Evolutionary conservation across 2,329 filamentous ascomycete genomes (phyloP).

Genomic region (Nothophaeocryptopus gaeumannii): DNA sequence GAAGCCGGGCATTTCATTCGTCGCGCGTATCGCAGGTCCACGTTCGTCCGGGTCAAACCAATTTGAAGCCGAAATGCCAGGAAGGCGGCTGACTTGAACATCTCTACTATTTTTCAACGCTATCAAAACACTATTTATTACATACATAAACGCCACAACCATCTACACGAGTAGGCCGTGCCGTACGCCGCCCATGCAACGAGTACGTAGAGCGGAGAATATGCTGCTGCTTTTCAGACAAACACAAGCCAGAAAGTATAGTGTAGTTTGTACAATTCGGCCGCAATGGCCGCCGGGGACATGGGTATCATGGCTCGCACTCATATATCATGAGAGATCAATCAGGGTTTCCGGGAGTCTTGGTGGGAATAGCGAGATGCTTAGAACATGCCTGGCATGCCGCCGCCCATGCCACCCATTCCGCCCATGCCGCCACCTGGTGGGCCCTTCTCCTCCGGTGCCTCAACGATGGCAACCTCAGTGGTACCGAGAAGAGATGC

Average conservation of each 20-base stretch:
- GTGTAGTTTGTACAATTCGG: constrained; percentile 16
- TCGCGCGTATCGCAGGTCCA: too few relatives aligned
- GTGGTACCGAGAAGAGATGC: constrained; percentile 96
- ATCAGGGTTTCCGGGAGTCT: background rate
- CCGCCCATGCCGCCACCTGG: constrained; percentile 50
- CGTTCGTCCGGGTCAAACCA: background rate
- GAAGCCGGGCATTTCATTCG: too few relatives aligned
- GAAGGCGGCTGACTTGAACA: background rate
- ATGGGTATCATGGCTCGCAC: constrained; percentile 20
- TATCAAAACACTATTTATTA: constrained; percentile 17
- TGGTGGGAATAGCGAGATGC: constrained; percentile 6
- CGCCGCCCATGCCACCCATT: constrained; percentile 61
- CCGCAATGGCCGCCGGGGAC: constrained; percentile 4
- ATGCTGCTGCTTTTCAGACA: constrained; percentile 5
- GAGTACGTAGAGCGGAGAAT: constrained; percentile 14
- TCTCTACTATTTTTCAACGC: constrained; percentile 14
- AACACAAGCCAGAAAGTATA: constrained; percentile 11
- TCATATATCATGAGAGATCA: constrained; percentile 20
- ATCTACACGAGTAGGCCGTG: constrained; percentile 8
- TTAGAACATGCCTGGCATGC: constrained; percentile 46
- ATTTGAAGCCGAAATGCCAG: background rate
- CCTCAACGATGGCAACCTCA: constrained; percentile 96
- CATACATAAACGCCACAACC: constrained; percentile 8
- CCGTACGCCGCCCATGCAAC: constrained; percentile 11
- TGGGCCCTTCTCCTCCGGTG: constrained; percentile 81